These are phyloP conservation scores for Backusella psychrophila DNA, from an alignment of 192 early-diverging fungal species.

Conservation along the genomic window DNA sequence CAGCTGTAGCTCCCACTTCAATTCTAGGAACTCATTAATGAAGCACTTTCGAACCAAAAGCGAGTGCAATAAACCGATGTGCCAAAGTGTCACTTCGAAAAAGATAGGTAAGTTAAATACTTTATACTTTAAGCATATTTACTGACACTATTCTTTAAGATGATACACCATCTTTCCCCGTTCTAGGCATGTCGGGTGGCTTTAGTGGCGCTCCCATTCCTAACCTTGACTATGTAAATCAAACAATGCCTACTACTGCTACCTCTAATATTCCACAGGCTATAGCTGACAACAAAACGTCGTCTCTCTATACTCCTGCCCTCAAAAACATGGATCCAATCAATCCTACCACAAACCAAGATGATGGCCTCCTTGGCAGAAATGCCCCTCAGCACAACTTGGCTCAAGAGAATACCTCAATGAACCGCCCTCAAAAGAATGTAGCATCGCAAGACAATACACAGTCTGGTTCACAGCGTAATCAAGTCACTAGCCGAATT, in stretches of 20 bases:
- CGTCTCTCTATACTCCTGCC: background rate
- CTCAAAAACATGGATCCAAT: background rate
- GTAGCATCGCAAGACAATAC: background rate
- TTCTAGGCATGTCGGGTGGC: background rate
- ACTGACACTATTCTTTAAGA: too few species aligned
- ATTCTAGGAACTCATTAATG: too few species aligned
- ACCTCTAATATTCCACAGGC: background rate
- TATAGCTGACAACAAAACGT: background rate
- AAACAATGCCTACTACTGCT: background rate
- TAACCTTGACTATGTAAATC: background rate
- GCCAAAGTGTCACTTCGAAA: too few species aligned
- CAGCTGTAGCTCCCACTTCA: too few species aligned
- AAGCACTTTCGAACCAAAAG: too few species aligned
- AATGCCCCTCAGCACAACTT: background rate
- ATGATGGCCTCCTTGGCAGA: background rate
- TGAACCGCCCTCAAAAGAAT: background rate
- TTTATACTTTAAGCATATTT: too few species aligned
- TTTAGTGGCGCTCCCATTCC: background rate
- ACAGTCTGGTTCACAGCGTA: background rate
- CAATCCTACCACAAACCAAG: background rate
- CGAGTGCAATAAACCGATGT: too few species aligned
- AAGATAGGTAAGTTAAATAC: too few species aligned
- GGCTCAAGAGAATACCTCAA: background rate
- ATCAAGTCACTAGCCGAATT: constrained; percentile 10
- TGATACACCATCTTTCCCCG: too few species aligned